Evolutionary conservation across 371 early-diverging fungal genomes (phyloP).

Genomic region (Apophysomyces elegans): DNA sequence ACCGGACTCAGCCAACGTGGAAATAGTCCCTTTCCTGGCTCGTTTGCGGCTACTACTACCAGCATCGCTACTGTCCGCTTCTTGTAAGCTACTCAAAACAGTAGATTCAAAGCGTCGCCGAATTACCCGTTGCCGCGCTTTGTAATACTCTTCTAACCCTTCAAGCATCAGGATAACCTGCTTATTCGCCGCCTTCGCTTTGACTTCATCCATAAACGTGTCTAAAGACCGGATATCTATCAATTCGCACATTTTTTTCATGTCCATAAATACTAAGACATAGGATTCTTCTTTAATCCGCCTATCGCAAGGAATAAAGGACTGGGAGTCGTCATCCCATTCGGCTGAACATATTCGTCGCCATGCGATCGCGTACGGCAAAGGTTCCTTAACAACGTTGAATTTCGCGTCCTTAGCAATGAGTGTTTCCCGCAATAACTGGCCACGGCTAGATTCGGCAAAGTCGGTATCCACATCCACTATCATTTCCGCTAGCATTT

Average conservation of each 20-base stretch:
- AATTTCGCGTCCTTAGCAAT: constrained; percentile 19
- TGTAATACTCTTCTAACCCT: constrained; percentile 57
- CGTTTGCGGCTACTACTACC: constrained; percentile 14
- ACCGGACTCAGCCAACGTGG: constrained; percentile 23
- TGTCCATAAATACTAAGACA: constrained; percentile 48
- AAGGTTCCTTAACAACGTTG: constrained; percentile 14
- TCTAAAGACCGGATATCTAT: constrained; percentile 29
- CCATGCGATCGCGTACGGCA: constrained; percentile 51
- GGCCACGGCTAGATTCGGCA: constrained; percentile 16
- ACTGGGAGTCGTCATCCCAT: constrained; percentile 50
- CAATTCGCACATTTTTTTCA: constrained; percentile 34
- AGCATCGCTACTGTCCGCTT: constrained; percentile 7
- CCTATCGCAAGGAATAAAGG: constrained; percentile 53
- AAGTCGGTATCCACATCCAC: constrained; percentile 48
- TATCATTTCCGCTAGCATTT: constrained; percentile 59
- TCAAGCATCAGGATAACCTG: constrained; percentile 57
- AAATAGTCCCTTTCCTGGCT: constrained; percentile 13
- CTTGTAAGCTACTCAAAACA: constrained; percentile 34
- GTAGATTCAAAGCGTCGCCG: constrained; percentile 43
- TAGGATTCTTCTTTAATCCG: constrained; percentile 43
- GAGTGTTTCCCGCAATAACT: constrained; percentile 13
- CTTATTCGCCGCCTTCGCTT: constrained; percentile 16
- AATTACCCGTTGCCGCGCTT: constrained; percentile 31
- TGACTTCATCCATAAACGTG: constrained; percentile 23
- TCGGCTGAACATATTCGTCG: constrained; percentile 50